Evolutionary conservation across 192 early-diverging fungal genomes (phyloP), one percentile per base, ranked within the genome.

Genomic region (Linnemannia elongata): DNA sequence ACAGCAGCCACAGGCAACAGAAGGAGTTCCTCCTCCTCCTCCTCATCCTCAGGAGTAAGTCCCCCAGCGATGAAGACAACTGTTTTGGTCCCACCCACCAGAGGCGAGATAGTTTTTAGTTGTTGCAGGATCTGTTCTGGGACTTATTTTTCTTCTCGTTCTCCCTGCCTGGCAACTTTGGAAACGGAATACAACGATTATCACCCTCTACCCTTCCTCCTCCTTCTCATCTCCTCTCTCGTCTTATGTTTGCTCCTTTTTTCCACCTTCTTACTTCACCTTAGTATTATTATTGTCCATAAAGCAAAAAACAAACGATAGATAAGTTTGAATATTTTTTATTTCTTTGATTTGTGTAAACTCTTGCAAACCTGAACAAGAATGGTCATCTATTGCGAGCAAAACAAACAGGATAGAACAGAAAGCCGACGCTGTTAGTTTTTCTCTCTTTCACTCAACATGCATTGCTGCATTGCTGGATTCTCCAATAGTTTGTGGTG

Each of bases 1-100:
- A 36, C 77, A 55, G 36, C 82, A 49, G 39, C 54, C 49, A 9
- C 24, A 27, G 44, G 63, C 41, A 63, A 74, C 79, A 57, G 35
- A 70, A 42, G 9, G 41, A 27, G 60, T 7, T 24, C 69, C 35
- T 6, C 69, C 35, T 13, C 69, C 8, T 24, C 69, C 35, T 6
- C 69, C 35, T 13, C 69, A 77, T 33, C 75, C 79, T 22, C 52
- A 81, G 45, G 60, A 80, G 24, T 66, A 87, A 24, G 10, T 52
- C 49, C 60, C 81, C 71, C 75, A 86, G 18, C 75, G 76, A 42
- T 86, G 78, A 41, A 76, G 18, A 71, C 44, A 12, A 33, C 44
- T 5, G 49, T 45, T 47, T 63, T 77, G 13, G 44, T 33, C 60
- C 30, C 30, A 60, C 22, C 4, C 42, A 52, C 49, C 20, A 69